Base-by-base conservation (phyloP, 495 filamentous ascomycete genomes). In the Penicillium atrosanguineum region DNA sequence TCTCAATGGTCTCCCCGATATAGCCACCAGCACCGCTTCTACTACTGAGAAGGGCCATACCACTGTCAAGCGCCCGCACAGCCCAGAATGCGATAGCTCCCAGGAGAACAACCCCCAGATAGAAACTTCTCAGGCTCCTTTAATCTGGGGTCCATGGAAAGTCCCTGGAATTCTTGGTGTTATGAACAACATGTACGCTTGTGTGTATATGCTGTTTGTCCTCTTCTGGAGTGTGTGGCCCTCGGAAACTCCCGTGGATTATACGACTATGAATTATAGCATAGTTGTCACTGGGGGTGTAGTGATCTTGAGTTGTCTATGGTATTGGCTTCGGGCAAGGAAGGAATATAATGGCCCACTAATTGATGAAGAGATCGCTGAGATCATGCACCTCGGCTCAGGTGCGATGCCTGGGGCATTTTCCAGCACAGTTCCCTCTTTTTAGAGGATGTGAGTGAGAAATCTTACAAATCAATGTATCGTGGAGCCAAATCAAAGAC, bases 171-270 rank as follows among this genome's bases (percentile, higher is more conserved):
- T 55, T 14, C 55, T 67, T 8, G 75, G 77, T 1, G 66, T 69
- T 14, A 57, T 67, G 7, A 68, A 73, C 31, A 79, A 79, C 45
- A 49, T 56, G 3, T 70, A 70, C 20, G 68, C 67, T 15, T 65
- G 71, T 20, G 59, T 48, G 1, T 78, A 71, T 46, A 63, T 68
- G 57, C 28, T 62, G 1, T 65, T 73, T 36, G 60, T 68, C 9
- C 63, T 77, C 46, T 72, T 77, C 47, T 78, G 74, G 64, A 72
- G 65, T 36, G 74, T 76, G 46, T 78, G 71, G 69, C 75, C 73
- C 8, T 54, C 68, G 0, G 36, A 16, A 11, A 57, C 70, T 12
- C 70, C 71, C 0, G 71, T 74, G 9, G 70, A 68, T 14, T 57
- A 66, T 14, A 53, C 57, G 7, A 70, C 55, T 11, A 78, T 78